Evolutionary conservation across 176 grass and related monocot genomes (phyloP).

Genomic region (Otatea glauca): DNA sequence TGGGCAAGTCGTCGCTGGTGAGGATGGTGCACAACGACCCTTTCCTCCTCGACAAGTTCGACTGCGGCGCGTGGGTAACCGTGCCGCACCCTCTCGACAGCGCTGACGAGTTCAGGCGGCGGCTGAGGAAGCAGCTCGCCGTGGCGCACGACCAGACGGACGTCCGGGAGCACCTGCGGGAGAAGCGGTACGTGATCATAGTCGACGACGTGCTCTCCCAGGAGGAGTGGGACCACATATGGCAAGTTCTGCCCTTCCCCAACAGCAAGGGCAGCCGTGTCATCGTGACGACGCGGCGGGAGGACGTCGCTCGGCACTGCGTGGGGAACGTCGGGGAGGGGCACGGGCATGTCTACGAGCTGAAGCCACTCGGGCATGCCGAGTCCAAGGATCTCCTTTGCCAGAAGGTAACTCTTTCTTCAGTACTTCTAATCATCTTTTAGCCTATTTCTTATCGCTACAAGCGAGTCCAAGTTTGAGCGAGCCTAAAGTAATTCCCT

Average conservation of each 20-base stretch:
- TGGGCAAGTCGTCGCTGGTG: constrained; percentile 46
- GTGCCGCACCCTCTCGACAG: constrained; percentile 40
- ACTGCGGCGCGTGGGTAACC: constrained; percentile 48
- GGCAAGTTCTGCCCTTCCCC: not conserved
- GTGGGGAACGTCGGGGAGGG: not conserved
- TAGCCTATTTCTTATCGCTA: too few relatives aligned
- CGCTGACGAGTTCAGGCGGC: not conserved
- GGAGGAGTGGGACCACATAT: constrained; percentile 40
- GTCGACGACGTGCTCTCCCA: constrained; percentile 24
- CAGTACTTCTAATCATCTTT: too few relatives aligned
- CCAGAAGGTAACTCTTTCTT: not conserved
- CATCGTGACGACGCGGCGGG: constrained; percentile 42
- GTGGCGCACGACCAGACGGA: not conserved
- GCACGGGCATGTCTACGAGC: constrained; percentile 17
- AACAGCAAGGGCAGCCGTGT: constrained; percentile 10
- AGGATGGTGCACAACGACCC: constrained; percentile 32
- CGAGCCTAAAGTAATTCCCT: too few relatives aligned
- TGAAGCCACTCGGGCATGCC: not conserved
- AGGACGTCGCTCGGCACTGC: constrained; percentile 38
- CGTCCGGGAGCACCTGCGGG: not conserved
- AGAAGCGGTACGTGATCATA: constrained; percentile 21
- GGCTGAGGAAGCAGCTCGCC: constrained; percentile 26
- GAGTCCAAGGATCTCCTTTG: constrained; percentile 36
- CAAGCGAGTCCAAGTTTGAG: too few relatives aligned
- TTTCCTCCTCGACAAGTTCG: constrained; percentile 22